phyloP scores from a whole-genome alignment of 805 yeast species.

The Barnettozyma wickerhamii region DNA sequence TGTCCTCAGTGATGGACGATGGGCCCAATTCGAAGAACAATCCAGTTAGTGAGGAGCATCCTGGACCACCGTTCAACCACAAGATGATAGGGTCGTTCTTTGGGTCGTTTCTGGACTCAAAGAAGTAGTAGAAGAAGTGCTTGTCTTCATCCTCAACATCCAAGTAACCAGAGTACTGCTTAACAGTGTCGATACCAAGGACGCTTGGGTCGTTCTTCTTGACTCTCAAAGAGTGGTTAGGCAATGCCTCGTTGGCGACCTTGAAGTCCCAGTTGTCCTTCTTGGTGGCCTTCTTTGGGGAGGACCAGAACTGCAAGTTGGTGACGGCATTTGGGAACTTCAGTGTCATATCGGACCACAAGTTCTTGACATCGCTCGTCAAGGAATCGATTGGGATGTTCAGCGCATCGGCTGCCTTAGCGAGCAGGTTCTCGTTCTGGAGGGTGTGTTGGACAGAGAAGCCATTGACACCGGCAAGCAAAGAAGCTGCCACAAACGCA shows the following conservation, averaged over 20 bases:
- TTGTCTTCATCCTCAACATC: conserved; percentile 81
- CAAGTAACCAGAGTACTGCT: conserved; percentile 82
- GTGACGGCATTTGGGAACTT: conserved; percentile 54
- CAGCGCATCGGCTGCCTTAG: conserved; percentile 46
- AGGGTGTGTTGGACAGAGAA: conserved; percentile 31
- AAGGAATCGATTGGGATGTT: conserved; percentile 47
- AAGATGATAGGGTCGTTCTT: conserved; percentile 75
- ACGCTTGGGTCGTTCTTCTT: conserved; percentile 52
- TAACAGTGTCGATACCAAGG: conserved; percentile 75
- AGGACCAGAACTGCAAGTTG: conserved; percentile 44
- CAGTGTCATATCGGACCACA: conserved; percentile 63
- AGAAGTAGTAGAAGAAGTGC: conserved; percentile 82
- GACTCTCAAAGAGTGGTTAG: conserved; percentile 56
- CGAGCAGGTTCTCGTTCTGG: conserved; percentile 32
- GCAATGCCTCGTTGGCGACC: conserved; percentile 35
- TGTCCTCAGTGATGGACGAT: conserved; percentile 55
- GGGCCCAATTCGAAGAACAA: conserved; percentile 87
- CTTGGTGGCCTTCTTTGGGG: conserved; percentile 40
- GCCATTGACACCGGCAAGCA: conserved; percentile 20
- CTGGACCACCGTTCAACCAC: conserved; percentile 96
- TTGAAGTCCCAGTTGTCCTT: conserved; percentile 33
- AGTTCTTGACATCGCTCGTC: conserved; percentile 42
- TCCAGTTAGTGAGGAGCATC: conserved; percentile 87
- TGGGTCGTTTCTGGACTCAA: conserved; percentile 89
- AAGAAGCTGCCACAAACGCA: conserved; percentile 14